These are phyloP conservation scores for Gonium pectorale DNA, from an alignment of 139 green algal genomes.

Conservation along the genomic window DNA sequence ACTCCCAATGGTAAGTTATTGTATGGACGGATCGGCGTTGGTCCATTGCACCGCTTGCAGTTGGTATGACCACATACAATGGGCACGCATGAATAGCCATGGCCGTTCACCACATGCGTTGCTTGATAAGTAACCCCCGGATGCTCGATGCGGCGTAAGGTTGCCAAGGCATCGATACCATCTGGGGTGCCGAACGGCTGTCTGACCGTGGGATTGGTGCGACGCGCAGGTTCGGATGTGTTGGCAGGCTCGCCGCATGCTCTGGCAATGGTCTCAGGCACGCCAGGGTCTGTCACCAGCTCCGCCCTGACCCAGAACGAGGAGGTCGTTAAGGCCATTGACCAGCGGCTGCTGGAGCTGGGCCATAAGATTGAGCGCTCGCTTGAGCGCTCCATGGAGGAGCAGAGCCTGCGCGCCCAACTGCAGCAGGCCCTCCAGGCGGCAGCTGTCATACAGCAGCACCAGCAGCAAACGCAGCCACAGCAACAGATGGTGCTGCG, in stretches of 20 bases:
- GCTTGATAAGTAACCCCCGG: too few species aligned
- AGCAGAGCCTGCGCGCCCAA: constrained; percentile 31
- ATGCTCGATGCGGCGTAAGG: too few species aligned
- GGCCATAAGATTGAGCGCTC: constrained; percentile 42
- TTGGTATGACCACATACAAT: too few species aligned
- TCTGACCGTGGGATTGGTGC: too few species aligned
- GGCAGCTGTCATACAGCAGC: constrained; percentile 14
- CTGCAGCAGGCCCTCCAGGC: constrained; percentile 20
- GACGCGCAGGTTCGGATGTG: background rate
- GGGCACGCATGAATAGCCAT: too few species aligned
- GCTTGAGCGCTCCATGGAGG: constrained; percentile 32
- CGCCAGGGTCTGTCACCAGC: background rate
- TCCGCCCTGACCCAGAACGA: background rate
- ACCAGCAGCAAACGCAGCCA: constrained; percentile 4
- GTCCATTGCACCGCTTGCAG: too few species aligned
- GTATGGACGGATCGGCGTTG: too few species aligned
- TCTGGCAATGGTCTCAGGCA: background rate
- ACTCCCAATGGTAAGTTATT: too few species aligned
- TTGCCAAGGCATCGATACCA: too few species aligned
- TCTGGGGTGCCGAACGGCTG: too few species aligned
- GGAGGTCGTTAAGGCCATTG: constrained; percentile 35
- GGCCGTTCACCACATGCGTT: too few species aligned
- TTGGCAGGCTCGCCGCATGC: background rate
- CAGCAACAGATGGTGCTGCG: constrained; percentile 26
- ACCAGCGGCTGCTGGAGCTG: constrained; percentile 40